These are phyloP conservation scores for Xylariomycetidae sp. DNA, from an alignment of 2,329 filamentous ascomycete species.

Conservation along the genomic window DNA sequence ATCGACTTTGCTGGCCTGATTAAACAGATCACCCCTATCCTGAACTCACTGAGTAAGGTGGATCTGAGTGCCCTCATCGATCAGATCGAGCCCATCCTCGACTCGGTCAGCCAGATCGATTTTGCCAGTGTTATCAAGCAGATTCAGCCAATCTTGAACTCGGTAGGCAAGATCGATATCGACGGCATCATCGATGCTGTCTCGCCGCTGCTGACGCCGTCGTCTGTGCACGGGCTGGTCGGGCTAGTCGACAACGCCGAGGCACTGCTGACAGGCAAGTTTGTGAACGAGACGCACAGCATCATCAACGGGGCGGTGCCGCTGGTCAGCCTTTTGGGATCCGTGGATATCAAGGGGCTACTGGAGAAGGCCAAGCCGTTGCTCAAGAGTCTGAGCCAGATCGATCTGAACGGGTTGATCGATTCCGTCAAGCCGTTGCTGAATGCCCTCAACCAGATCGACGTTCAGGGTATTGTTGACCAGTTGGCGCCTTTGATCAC, in stretches of 20 bases:
- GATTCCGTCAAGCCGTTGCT: slow-evolving; percentile 31
- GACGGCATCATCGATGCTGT: slow-evolving; percentile 27
- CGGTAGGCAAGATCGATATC: slow-evolving; percentile 27
- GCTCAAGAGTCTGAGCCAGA: slow-evolving; percentile 27
- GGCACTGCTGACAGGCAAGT: slow-evolving; percentile 30
- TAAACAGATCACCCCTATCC: slow-evolving; percentile 26
- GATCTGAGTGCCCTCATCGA: slow-evolving; percentile 4
- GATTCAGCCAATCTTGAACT: slow-evolving; percentile 26
- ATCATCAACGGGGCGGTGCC: slow-evolving; percentile 32
- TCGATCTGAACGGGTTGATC: slow-evolving; percentile 30
- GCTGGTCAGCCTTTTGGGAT: slow-evolving; percentile 28
- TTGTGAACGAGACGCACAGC: slow-evolving; percentile 35
- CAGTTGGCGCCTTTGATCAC: slow-evolving; percentile 34
- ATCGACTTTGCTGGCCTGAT: slow-evolving; percentile 31
- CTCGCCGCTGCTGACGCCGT: slow-evolving; percentile 29
- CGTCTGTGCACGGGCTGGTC: slow-evolving; percentile 28
- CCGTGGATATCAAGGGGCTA: slow-evolving; percentile 32
- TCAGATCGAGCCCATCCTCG: slow-evolving; percentile 26
- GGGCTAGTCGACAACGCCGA: slow-evolving; percentile 33
- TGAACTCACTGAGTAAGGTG: slow-evolving; percentile 10
- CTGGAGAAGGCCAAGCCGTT: slow-evolving; percentile 30
- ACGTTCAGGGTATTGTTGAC: slow-evolving; percentile 30
- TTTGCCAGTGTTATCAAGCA: slow-evolving; percentile 23
- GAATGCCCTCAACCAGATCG: slow-evolving; percentile 31
- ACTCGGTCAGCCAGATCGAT: slow-evolving; percentile 26